Percentiles rank a stretch among this genome's conserved stretches.
Conservation (phyloP, 2,329 filamentous ascomycete genomes). For the Nemania diffusa region DNA sequence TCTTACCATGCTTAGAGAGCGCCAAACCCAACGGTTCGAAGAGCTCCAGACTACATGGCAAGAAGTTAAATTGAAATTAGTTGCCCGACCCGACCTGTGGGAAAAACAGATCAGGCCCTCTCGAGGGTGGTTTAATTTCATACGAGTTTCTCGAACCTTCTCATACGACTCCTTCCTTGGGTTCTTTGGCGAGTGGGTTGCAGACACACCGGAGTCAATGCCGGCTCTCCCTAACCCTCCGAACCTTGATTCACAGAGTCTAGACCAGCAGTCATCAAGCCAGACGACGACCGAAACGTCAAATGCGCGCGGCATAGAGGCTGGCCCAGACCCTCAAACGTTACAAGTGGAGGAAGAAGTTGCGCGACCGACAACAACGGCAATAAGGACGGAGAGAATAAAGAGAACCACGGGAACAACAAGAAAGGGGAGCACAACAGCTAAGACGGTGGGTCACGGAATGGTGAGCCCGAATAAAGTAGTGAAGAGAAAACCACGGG, state of each 20-base stretch:
- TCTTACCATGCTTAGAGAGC: neutral
- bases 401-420: too few relatives aligned
- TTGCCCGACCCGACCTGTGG: neutral
- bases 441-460: neutral
- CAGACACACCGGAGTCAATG: neutral
- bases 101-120: neutral
- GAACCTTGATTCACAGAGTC: neutral
- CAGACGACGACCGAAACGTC: neutral
- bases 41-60: conserved; percentile 3
- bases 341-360: neutral
- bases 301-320: neutral
- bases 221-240: neutral
- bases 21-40: conserved; percentile 9
- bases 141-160: conserved; percentile 15
- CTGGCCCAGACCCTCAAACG: neutral
- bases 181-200: conserved; percentile 12
- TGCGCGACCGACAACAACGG: too few relatives aligned
- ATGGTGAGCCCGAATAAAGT: neutral
- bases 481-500: neutral
- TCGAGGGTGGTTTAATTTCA: conserved; percentile 1
- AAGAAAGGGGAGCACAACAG: neutral
- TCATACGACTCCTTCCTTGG: conserved; percentile 17
- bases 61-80: neutral
- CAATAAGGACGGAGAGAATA: neutral
- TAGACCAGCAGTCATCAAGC: neutral